phyloP scores from a whole-genome alignment of 2,329 filamentous ascomycete genomes.

The Colletotrichum trifolii region DNA sequence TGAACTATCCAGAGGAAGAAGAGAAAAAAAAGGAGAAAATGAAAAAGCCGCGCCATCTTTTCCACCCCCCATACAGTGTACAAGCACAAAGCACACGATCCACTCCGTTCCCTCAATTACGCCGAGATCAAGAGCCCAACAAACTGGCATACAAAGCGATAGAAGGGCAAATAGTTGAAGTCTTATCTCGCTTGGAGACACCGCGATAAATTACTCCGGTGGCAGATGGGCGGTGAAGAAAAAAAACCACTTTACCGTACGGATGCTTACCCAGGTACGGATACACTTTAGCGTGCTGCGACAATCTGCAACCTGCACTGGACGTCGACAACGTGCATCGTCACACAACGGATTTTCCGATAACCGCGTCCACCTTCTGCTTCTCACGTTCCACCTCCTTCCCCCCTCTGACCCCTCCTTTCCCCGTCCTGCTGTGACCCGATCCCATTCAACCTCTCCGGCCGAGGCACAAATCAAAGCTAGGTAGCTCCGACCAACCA shows the following conservation, averaged over 20 bases:
- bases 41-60: too few species aligned
- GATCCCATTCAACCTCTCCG: too few species aligned
- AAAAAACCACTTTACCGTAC: background rate
- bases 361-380: too few species aligned
- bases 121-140: background rate
- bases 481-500: constrained; percentile 14
- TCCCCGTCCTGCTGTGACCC: too few species aligned
- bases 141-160: background rate
- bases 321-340: too few species aligned
- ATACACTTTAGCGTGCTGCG: background rate
- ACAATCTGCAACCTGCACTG: background rate
- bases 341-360: too few species aligned
- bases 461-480: background rate
- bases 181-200: constrained; percentile 16
- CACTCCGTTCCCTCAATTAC: background rate
- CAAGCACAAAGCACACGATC: too few species aligned
- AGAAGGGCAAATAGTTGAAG: background rate
- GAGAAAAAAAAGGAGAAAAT: too few species aligned
- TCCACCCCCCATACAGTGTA: too few species aligned
- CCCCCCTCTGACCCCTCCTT: too few species aligned
- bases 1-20: too few species aligned
- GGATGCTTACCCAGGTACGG: too few species aligned
- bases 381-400: background rate
- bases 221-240: constrained; percentile 23
- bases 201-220: constrained; percentile 20